A percentile compares a stretch with the other conserved stretches of the same genome.
phyloP scores from a whole-genome alignment of 1,284 basidiomycete genomes.

The Ustilago bromivora region DNA sequence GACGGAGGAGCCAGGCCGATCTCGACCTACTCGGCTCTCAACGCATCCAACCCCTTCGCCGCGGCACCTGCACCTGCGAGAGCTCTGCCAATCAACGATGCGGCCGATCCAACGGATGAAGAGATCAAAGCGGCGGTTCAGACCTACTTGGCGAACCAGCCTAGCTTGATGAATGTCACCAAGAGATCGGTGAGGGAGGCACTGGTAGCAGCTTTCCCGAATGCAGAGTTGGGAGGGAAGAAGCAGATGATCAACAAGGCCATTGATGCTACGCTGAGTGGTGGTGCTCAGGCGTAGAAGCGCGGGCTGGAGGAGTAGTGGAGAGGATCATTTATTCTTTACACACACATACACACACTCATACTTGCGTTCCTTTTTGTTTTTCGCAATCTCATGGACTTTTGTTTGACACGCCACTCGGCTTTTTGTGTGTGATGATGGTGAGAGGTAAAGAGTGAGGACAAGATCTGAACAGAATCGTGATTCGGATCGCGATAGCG shows the following conservation, averaged over 20 bases:
- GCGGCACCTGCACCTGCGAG: constrained; percentile 20
- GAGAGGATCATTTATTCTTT: constrained; percentile 5
- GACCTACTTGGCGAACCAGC: constrained; percentile 63
- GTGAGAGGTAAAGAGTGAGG: neutral
- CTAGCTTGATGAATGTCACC: constrained; percentile 66
- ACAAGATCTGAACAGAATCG: neutral
- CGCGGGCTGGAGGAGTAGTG: neutral
- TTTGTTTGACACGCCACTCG: neutral
- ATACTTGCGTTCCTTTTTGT: constrained; percentile 7
- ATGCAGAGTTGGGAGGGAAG: constrained; percentile 57
- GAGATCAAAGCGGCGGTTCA: constrained; percentile 62
- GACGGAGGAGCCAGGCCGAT: constrained; percentile 19
- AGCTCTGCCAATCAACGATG: constrained; percentile 43
- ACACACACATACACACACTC: neutral
- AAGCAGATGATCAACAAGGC: constrained; percentile 66
- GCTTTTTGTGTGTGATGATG: no score
- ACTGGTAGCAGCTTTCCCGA: constrained; percentile 63
- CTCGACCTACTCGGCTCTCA: constrained; percentile 45
- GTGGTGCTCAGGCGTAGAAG: constrained; percentile 44
- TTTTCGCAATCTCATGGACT: constrained; percentile 23
- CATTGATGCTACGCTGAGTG: constrained; percentile 66
- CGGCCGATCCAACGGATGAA: constrained; percentile 56
- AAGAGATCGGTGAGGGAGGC: constrained; percentile 67
- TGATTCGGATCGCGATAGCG: neutral
- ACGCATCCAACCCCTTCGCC: constrained; percentile 53